These are phyloP conservation scores for Candida nemodendra DNA, from an alignment of 805 yeast species.

Conservation along the genomic window DNA sequence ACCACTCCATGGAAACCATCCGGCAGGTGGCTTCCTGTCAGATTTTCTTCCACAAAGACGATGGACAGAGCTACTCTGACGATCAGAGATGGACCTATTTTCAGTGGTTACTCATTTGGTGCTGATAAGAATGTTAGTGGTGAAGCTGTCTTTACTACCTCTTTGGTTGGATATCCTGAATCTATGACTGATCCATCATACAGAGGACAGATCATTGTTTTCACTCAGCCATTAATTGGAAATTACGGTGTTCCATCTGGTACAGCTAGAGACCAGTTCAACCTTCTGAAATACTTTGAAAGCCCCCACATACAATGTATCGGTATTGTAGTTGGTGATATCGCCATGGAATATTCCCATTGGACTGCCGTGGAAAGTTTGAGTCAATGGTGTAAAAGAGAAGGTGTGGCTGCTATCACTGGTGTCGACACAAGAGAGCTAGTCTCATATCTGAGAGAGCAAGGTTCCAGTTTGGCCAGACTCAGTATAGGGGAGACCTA, in stretches of 20 bases:
- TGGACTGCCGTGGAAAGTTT: constrained; percentile 99
- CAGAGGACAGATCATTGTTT: constrained; percentile 92
- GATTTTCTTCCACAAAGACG: constrained; percentile 31
- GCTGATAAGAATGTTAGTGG: constrained; percentile 91
- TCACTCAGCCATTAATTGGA: constrained; percentile 96
- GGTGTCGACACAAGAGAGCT: constrained; percentile 97
- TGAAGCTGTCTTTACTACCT: constrained; percentile 97
- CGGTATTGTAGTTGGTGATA: constrained; percentile 95
- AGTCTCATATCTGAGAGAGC: constrained; percentile 90
- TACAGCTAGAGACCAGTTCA: constrained; percentile 74
- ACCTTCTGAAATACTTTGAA: constrained; percentile 86
- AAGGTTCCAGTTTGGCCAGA: constrained; percentile 91
- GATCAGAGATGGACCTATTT: constrained; percentile 89
- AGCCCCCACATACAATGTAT: constrained; percentile 88
- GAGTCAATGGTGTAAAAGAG: constrained; percentile 94
- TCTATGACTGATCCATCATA: constrained; percentile 99
- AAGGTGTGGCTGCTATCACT: constrained; percentile 92
- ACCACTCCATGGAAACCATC: constrained; percentile 2
- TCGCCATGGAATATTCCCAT: constrained; percentile 93
- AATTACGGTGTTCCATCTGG: constrained; percentile 97
- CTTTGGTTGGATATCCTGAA: constrained; percentile 97
- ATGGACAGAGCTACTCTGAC: constrained; percentile 86
- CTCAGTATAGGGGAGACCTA: constrained; percentile 88
- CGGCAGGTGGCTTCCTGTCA: constrained; percentile 14
- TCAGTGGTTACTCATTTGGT: constrained; percentile 93